phyloP scores from a whole-genome alignment of 2,329 filamentous ascomycete genomes.

The Epichloe uncinata region DNA sequence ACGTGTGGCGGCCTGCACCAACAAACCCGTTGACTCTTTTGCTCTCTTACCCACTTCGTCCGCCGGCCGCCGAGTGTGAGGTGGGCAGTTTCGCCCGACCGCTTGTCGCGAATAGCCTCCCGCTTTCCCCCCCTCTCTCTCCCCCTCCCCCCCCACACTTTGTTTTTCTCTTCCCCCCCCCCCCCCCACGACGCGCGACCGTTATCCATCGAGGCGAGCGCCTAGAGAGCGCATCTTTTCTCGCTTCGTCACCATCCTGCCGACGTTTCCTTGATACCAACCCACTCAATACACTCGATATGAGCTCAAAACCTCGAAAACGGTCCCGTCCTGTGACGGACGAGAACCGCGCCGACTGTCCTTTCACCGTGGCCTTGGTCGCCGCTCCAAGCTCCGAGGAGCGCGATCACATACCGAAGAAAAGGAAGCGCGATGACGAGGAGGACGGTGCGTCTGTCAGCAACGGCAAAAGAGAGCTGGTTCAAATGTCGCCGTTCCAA shows the following conservation, averaged over 20 bases:
- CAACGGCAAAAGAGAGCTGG: conserved; percentile 29
- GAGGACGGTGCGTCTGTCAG: conserved; percentile 19
- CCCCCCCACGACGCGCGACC: not conserved
- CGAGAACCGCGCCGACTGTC: conserved; percentile 43
- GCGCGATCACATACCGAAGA: conserved; percentile 31
- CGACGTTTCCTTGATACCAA: conserved; percentile 1
- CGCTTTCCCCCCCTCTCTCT: conserved; percentile 1
- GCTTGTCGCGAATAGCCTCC: conserved; percentile 7
- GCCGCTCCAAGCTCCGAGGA: conserved; percentile 17
- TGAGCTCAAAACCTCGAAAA: conserved; percentile 30
- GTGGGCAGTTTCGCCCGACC: not conserved
- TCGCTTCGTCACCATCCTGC: not conserved
- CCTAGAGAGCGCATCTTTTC: conserved; percentile 2
- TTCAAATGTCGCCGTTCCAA: conserved; percentile 41
- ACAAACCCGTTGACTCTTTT: too few relatives aligned
- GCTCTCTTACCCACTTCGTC: too few relatives aligned
- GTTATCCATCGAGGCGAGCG: not conserved
- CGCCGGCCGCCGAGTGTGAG: too few relatives aligned
- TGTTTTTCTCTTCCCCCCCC: not conserved
- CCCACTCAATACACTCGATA: conserved; percentile 9
- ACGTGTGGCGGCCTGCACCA: too few relatives aligned
- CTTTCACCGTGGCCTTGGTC: conserved; percentile 30
- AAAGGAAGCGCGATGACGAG: conserved; percentile 32
- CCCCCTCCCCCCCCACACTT: not conserved
- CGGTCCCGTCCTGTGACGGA: conserved; percentile 35